These are phyloP conservation scores for Phalaenopsis aphrodite DNA, from an alignment of 106 monocot genomes.

Conservation along the genomic window DNA sequence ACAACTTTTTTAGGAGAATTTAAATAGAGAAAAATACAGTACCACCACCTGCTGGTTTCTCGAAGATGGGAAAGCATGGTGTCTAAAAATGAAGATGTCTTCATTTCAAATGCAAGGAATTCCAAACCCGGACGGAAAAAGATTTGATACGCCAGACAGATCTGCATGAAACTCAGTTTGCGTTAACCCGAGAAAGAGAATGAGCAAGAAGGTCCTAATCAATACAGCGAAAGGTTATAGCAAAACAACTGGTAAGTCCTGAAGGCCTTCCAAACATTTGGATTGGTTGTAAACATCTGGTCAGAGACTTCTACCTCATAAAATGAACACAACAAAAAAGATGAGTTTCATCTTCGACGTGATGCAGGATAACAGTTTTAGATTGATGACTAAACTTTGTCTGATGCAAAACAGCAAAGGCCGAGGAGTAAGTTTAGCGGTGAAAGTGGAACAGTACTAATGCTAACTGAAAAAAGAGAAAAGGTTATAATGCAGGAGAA, in stretches of 20 bases:
- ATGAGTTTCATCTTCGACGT: too few relatives aligned
- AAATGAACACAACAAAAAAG: too few relatives aligned
- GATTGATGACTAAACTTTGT: too few relatives aligned
- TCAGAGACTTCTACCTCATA: too few relatives aligned
- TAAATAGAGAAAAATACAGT: background rate
- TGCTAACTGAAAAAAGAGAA: too few relatives aligned
- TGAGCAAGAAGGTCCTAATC: background rate
- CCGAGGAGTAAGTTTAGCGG: too few relatives aligned
- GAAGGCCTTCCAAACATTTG: background rate
- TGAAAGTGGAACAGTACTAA: too few relatives aligned
- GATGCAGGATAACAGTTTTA: too few relatives aligned
- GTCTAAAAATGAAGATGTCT: conserved; percentile 3
- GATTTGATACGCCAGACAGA: background rate
- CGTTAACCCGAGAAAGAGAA: background rate
- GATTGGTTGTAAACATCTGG: background rate
- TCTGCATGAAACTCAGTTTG: conserved; percentile 3
- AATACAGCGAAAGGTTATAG: background rate
- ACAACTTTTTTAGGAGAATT: background rate
- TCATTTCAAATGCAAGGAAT: background rate
- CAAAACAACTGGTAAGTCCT: background rate
- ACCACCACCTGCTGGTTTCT: background rate
- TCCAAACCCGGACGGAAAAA: background rate
- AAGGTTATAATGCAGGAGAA: too few relatives aligned
- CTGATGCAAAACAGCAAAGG: too few relatives aligned
- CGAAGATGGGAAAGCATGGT: background rate